Evolutionary conservation across 1,139 yeast species (phyloP), one percentile per base, ranked within the genome.

Genomic region (Komagataea norvegica): DNA sequence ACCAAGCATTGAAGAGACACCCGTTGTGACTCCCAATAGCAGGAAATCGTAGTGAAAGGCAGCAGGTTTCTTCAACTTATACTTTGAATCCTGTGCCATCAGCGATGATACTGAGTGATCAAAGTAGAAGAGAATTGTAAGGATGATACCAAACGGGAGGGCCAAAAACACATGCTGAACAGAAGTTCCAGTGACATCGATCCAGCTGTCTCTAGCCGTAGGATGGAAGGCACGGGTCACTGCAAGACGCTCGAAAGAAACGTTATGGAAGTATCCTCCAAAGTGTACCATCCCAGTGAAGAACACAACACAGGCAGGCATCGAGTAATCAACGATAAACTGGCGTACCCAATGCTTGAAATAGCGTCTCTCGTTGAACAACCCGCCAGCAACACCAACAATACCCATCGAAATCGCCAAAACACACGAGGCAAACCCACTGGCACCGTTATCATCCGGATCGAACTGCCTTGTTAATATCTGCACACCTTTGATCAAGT

Each of bases 91-190:
- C 60, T 89, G 97, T 38, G 96, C 87, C 74, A 91, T 91, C 40
- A 91, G 66, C 0, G 96, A 81, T 2, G 96, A 86, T 13, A 91
- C 95, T 49, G 91, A 91, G 60, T 91, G 98, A 61, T 91, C 98
- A 59, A 89, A 91, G 57, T 86, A 88, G 61, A 91, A 89, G 38
- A 91, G 64, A 37, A 83, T 72, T 0, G 97, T 87, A 33, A 91
- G 64, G 36, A 91, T 69, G 1, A 91, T 64, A 0, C 95, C 97
- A 69, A 91, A 91, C 0, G 98, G 98, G 6, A 91, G 59, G 0
- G 98, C 97, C 29, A 91, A 61, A 56, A 91, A 91, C 1, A 89
- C 79, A 51, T 88, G 79, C 1, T 79, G 77, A 3, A 81, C 86
- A 0, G 76, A 55, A 1, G 91, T 74, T 31, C 70, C 70, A 28